Conservation (phyloP, 192 early-diverging fungal species). For the Coemansia sp. region DNA sequence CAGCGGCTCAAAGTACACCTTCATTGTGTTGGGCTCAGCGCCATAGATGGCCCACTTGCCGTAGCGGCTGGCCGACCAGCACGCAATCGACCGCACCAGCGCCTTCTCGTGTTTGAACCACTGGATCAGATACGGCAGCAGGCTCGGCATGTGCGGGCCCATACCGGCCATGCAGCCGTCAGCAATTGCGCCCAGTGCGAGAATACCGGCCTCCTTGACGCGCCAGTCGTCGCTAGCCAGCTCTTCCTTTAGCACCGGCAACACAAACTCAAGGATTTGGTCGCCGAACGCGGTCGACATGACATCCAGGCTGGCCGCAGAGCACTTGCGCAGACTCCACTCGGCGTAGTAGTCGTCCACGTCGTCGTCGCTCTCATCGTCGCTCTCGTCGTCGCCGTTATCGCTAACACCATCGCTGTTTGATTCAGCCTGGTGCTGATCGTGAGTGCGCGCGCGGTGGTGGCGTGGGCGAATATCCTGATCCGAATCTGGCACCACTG, state of each 20-base stretch:
- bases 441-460: constrained; percentile 78
- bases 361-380: constrained; percentile 83
- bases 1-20: constrained; percentile 80
- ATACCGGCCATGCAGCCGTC: constrained; percentile 92
- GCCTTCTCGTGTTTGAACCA: constrained; percentile 81
- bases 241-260: constrained; percentile 81
- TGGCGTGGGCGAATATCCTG: constrained; percentile 95
- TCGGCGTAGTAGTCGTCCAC: constrained; percentile 80
- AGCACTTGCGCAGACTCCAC: constrained; percentile 99
- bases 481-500: constrained; percentile 77
- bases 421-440: constrained; percentile 56
- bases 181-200: constrained; percentile 96
- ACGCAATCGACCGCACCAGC: constrained; percentile 93
- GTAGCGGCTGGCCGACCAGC: constrained; percentile 97
- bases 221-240: constrained; percentile 86
- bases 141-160: constrained; percentile 78
- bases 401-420: constrained; percentile 55
- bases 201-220: constrained; percentile 87
- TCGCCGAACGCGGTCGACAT: constrained; percentile 84
- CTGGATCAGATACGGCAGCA: constrained; percentile 81
- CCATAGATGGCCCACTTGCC: constrained; percentile 71
- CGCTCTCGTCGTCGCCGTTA: constrained; percentile 65
- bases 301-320: constrained; percentile 93
- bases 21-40: constrained; percentile 53
- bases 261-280: constrained; percentile 75